Evolutionary conservation across 768 basidiomycete genomes (phyloP), one percentile per base, ranked within the genome.

Genomic region (Lyophyllum decastes): DNA sequence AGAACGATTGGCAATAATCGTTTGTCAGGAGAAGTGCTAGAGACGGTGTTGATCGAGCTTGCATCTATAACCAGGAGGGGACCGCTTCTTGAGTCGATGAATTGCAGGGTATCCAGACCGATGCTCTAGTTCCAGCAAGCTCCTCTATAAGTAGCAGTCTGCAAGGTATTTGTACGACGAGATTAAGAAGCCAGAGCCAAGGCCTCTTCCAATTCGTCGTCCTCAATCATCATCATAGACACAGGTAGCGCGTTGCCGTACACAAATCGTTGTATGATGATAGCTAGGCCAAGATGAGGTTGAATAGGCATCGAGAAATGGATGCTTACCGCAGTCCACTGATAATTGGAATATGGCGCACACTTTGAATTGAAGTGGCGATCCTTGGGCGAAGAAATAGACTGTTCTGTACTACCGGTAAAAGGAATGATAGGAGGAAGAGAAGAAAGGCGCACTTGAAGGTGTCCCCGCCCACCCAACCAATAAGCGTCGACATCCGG

Each of bases 311-410:
- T 33, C 45, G 56, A 46, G 55, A 44, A 38, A 22, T 71, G 1
- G 9, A 17, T 27, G 25, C 89, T 61, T 59, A 91, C 92, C 88
- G 61, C 82, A 66, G 72, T 94, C 92, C 41, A 94, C 73, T 1
- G 89, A 89, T 45, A 94, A 72, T 68, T 94, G 93, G 68, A 94
- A 94, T 57, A 94, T 78, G 4, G 90, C 87, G 62, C 92, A 94
- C 40, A 84, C 82, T 70, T 89, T 87, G 78, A 94, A 94, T 64
- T 91, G 92, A 49, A 94, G 65, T 1, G 90, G 88, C 0, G 87
- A 87, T 12, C 76, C 69, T 66, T 89, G 82, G 49, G 86, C 60
- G 73, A 94, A 93, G 72, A 94, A 94, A 67, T 94, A 94, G 2
- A 80, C 79, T 11, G 88, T 85, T 69, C 92, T 94, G 64, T 43